Percentiles rank a stretch among this genome's conserved stretches.
Conservation (phyloP, 768 basidiomycete genomes). For the Amanita phalloides region DNA sequence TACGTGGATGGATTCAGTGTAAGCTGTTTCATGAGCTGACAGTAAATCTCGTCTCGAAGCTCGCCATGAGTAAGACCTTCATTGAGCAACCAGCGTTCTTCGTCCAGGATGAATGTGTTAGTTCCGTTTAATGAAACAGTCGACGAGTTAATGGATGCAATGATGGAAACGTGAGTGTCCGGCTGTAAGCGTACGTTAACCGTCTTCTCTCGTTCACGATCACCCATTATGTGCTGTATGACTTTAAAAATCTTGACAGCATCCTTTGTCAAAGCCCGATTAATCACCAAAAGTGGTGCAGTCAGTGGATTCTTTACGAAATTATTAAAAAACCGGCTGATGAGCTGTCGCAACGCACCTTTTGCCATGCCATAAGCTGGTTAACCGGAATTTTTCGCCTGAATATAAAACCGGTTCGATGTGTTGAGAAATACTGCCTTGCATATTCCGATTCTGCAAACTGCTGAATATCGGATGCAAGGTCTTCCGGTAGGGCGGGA, state of each 20-base stretch:
- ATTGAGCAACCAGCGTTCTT: slow-evolving; percentile 77
- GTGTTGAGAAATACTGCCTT: slow-evolving; percentile 79
- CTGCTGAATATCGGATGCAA: slow-evolving; percentile 77
- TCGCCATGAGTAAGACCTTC: slow-evolving; percentile 76
- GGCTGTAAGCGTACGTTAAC: slow-evolving; percentile 36
- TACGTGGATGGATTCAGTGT: slow-evolving; percentile 72
- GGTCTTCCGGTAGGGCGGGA: slow-evolving; percentile 69
- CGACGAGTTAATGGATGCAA: slow-evolving; percentile 33
- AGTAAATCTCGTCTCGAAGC: slow-evolving; percentile 88
- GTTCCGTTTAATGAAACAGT: slow-evolving; percentile 31
- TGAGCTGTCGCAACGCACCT: slow-evolving; percentile 26
- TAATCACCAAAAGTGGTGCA: slow-evolving; percentile 66
- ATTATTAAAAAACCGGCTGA: not conserved
- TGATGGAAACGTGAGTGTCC: slow-evolving; percentile 33
- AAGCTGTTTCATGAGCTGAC: slow-evolving; percentile 88
- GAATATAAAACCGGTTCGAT: slow-evolving; percentile 84
- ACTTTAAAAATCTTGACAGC: slow-evolving; percentile 83
- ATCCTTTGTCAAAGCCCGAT: slow-evolving; percentile 56
- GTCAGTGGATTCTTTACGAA: slow-evolving; percentile 43
- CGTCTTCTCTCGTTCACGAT: slow-evolving; percentile 64
- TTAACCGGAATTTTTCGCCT: slow-evolving; percentile 70
- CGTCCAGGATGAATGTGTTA: slow-evolving; percentile 49
- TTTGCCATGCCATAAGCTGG: slow-evolving; percentile 91
- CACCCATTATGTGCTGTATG: slow-evolving; percentile 90
- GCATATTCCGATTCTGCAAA: slow-evolving; percentile 85